Base-by-base conservation (phyloP, 179 eudicot species). In the Vitellaria paradoxa region DNA sequence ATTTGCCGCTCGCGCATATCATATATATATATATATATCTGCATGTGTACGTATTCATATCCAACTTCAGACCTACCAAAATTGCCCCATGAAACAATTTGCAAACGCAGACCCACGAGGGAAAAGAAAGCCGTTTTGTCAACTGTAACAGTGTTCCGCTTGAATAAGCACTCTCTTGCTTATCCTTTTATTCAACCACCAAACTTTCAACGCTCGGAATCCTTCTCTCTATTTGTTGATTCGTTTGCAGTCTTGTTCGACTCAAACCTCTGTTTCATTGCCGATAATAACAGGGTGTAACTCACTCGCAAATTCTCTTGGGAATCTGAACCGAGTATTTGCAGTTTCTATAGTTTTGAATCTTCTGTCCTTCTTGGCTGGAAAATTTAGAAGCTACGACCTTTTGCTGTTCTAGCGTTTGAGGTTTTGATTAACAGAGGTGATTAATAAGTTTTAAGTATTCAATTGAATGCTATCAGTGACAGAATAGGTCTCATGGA, bases 401-500 rank as follows among this genome's bases (percentile, higher is more conserved):
- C 2, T 45, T 46, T 47, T 46, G 24, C 21, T 4, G 20, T 63
- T 10, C 49, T 24, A 49, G 2, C 64, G 26, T 50, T 75, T 49
- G 70, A 10, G 24, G 24, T 53, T 62, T 74, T 74, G 47, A 11
- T 21, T 47, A 4, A 50, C 15, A 17, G 46, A 61, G 49, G 66
- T 59, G 66, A 73, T n/a, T 60, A 24, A 9, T 21, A 26, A 72
- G 30, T 46, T 53, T 53, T 8, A n/a, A n/a, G 37, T 40, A 52
- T 73, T 21, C 53, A 57, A 24, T 9, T 65, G 23, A 37, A 21
- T 70, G 74, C 61, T 76, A 8, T 84, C 20, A 74, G 50, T 20
- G 10, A 9, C 3, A 63, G 18, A 74, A 17, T 15, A 14, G 56
- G 20, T 46, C 49, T 72, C 77, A 79, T 79, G 81, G 81, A 73